phyloP scores from a whole-genome alignment of 208 protist genomes.

The Acanthamoeba royreba region DNA sequence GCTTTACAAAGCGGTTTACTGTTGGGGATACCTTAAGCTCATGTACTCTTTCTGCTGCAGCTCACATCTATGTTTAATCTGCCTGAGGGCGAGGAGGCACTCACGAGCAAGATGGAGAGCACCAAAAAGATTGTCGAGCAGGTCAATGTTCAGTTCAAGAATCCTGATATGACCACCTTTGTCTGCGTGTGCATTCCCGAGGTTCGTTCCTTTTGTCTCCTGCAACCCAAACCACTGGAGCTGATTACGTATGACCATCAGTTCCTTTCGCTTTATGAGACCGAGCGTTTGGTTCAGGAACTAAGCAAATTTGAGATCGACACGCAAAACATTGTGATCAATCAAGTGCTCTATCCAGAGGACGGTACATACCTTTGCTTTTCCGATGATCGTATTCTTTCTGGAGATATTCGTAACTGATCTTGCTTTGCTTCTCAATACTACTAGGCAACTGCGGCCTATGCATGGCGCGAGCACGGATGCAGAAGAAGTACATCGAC shows the following conservation, averaged over 20 bases:
- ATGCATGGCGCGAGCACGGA: constrained; percentile 87
- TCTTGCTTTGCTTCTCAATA: not conserved
- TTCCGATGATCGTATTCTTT: not conserved
- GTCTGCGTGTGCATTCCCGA: constrained; percentile 98
- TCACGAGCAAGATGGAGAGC: constrained; percentile 54
- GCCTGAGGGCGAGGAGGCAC: not conserved
- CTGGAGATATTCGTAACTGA: not conserved
- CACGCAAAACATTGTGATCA: constrained; percentile 93
- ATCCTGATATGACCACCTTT: constrained; percentile 91
- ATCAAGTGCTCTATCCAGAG: constrained; percentile 87
- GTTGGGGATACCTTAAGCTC: not conserved
- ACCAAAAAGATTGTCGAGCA: constrained; percentile 55
- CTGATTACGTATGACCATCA: not conserved
- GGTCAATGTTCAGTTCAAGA: constrained; percentile 68
- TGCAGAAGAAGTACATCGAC: constrained; percentile 93
- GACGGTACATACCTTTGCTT: not conserved
- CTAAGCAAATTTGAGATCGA: constrained; percentile 95
- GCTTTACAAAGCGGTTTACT: not conserved
- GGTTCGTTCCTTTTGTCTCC: not conserved
- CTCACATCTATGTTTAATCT: not conserved
- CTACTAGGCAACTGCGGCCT: constrained; percentile 82
- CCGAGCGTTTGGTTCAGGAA: constrained; percentile 97
- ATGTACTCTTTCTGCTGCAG: not conserved
- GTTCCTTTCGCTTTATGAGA: constrained; percentile 98
- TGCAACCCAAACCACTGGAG: not conserved